Base-by-base conservation (phyloP, 768 basidiomycete genomes). In the Agaricus sinodeliciosus region DNA sequence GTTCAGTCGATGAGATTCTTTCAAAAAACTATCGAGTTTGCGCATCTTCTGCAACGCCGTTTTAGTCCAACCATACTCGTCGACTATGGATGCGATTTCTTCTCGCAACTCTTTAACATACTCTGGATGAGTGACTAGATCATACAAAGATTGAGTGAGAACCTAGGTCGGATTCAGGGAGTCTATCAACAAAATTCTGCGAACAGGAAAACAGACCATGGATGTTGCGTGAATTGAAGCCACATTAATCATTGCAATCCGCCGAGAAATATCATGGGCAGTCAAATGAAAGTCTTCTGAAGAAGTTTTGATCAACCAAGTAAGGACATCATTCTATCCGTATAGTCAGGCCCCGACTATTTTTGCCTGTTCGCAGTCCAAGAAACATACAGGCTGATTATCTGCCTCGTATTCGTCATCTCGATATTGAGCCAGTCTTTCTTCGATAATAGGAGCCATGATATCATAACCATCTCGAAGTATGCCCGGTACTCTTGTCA, bases 11-110 rank as follows among this genome's bases (percentile, higher is more conserved):
- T 57, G 59, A 7, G 69, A 69, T 51, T 77, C 76, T 49, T 71
- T 69, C 25, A 77, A 53, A 58, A 77, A 76, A 53, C 76, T 78
- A 52, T 77, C 74, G 13, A 77, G 42, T 57, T 72, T 71, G 50
- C 63, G 62, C 67, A 78, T 67, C 47, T 71, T 69, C 13, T 59
- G 59, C 49, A 76, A 59, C 0, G 67, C 60, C 7, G 62, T 56
- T 47, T 72, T 70, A 0, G 63, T 63, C 67, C 70, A 75, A 27
- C 67, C 72, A 18, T 72, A 63, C 5, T 62, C 57, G 0, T 44
- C 39, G 9, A 74, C 45, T 7, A 72, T 60, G 1, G 49, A 43
- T 40, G 74, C 71, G 3, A 75, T 63, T 59, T 80, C 78, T 45
- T 75, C 69, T 0, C 77, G 69, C 25, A 79, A 43, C 6, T 65